Conservation (phyloP, 1,284 basidiomycete genomes). For the Tremellales sp. region DNA sequence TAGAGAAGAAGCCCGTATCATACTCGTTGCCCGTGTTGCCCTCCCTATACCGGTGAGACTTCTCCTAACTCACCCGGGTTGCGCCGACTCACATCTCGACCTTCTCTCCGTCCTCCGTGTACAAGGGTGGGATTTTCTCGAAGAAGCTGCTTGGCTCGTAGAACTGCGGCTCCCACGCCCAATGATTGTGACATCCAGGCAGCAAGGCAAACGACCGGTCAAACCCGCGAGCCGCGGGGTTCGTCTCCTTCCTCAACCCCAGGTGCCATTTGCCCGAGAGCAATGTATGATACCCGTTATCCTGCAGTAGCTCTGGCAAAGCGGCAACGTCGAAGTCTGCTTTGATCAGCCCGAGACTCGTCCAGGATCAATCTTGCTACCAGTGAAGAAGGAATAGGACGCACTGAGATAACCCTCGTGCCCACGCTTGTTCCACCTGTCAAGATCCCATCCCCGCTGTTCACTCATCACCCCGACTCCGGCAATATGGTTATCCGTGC, state of each 20-base stretch:
- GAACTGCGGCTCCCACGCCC: slow-evolving; percentile 7
- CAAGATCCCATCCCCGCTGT: neutral
- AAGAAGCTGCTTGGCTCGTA: neutral
- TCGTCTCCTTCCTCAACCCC: slow-evolving; percentile 22
- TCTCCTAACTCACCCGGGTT: neutral
- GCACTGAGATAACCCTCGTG: slow-evolving; percentile 7
- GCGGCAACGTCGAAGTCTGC: slow-evolving; percentile 14
- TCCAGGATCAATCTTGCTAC: too few species aligned
- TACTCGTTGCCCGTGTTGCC: neutral
- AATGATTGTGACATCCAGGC: slow-evolving; percentile 33
- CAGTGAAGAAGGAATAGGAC: too few species aligned
- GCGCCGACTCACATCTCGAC: slow-evolving; percentile 1
- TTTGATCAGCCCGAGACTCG: too few species aligned
- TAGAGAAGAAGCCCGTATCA: slow-evolving; percentile 16
- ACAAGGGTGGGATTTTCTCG: neutral
- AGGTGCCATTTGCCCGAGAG: slow-evolving; percentile 33
- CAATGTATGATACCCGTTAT: slow-evolving; percentile 13
- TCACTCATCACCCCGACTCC: slow-evolving; percentile 7
- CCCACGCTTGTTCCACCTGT: slow-evolving; percentile 4
- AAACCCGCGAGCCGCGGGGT: slow-evolving; percentile 28
- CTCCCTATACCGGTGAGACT: too few species aligned
- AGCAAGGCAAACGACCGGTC: slow-evolving; percentile 26
- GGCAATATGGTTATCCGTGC: slow-evolving; percentile 20
- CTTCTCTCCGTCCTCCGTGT: slow-evolving; percentile 2
- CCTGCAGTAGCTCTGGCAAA: slow-evolving; percentile 24